phyloP scores from a whole-genome alignment of 805 yeast genomes.

The Metschnikowia lochheadii region DNA sequence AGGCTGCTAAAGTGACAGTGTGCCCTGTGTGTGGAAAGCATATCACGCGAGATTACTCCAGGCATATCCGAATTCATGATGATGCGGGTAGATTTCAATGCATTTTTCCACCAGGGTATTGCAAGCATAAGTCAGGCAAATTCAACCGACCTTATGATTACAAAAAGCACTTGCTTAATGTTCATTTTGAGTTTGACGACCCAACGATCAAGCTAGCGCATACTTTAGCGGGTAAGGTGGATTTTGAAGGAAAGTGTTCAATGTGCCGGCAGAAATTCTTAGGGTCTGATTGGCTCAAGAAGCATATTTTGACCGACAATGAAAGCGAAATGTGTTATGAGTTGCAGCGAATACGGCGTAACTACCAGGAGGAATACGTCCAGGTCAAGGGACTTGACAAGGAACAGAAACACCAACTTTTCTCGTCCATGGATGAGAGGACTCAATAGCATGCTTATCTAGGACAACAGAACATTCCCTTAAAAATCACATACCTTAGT shows the following conservation, averaged over 20 bases:
- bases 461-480: too few species aligned
- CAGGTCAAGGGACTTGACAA: not conserved
- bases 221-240: slow-evolving; percentile 39
- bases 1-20: slow-evolving; percentile 32
- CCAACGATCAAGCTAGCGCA: slow-evolving; percentile 37
- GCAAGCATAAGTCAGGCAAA: slow-evolving; percentile 40
- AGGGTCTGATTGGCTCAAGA: slow-evolving; percentile 54
- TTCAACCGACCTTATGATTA: slow-evolving; percentile 45
- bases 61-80: slow-evolving; percentile 43
- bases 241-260: slow-evolving; percentile 33
- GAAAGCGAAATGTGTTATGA: slow-evolving; percentile 3
- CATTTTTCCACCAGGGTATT: slow-evolving; percentile 35
- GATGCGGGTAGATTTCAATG: slow-evolving; percentile 42
- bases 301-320: slow-evolving; percentile 41
- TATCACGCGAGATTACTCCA: slow-evolving; percentile 38
- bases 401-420: not conserved
- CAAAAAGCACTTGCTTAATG: slow-evolving; percentile 41
- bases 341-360: slow-evolving; percentile 8
- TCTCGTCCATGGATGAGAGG: not conserved
- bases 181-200: slow-evolving; percentile 41
- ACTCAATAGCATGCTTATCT: not conserved
- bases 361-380: not conserved
- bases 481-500: too few species aligned
- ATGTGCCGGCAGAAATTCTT: slow-evolving; percentile 47
- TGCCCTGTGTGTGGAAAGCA: slow-evolving; percentile 39